Conservation (phyloP, 345 rosid genomes). For the Arabis alpina region DNA sequence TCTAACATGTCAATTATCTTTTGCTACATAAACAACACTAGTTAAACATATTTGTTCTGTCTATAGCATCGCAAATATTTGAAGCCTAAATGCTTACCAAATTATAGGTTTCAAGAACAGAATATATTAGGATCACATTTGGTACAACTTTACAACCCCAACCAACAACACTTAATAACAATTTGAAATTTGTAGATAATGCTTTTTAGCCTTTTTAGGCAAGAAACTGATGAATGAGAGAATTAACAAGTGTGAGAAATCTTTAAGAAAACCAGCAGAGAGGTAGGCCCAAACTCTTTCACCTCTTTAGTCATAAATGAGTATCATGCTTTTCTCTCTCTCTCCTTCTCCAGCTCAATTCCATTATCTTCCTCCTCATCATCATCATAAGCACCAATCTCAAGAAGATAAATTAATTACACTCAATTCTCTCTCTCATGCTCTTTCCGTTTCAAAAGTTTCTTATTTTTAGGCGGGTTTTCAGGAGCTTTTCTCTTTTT, state of each 20-base stretch:
- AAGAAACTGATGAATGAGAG: slow-evolving; percentile 16
- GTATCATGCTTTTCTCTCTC: slow-evolving; percentile 36
- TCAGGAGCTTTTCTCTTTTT: slow-evolving; percentile 31
- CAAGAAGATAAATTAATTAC: slow-evolving; percentile 25
- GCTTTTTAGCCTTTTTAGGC: not conserved
- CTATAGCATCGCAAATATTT: too few species aligned
- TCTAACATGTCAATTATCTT: too few species aligned
- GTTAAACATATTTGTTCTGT: too few species aligned
- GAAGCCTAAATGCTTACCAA: too few species aligned
- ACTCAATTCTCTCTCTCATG: not conserved
- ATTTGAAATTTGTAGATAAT: not conserved
- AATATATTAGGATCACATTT: not conserved
- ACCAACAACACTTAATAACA: not conserved
- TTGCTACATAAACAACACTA: too few species aligned
- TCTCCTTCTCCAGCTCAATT: slow-evolving; percentile 26
- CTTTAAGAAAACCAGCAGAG: slow-evolving; percentile 14
- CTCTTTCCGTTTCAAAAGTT: slow-evolving; percentile 30
- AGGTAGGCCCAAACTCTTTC: slow-evolving; percentile 39
- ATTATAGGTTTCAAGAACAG: too few species aligned
- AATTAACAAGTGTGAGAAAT: slow-evolving; percentile 27
- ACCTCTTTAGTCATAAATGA: slow-evolving; percentile 23
- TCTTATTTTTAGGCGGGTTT: slow-evolving; percentile 41
- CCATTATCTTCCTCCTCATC: slow-evolving; percentile 38
- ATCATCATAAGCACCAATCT: slow-evolving; percentile 31
- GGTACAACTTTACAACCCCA: not conserved